Evolutionary conservation across 2,329 filamentous ascomycete genomes (phyloP).

Genomic region (Diplodia mutila): DNA sequence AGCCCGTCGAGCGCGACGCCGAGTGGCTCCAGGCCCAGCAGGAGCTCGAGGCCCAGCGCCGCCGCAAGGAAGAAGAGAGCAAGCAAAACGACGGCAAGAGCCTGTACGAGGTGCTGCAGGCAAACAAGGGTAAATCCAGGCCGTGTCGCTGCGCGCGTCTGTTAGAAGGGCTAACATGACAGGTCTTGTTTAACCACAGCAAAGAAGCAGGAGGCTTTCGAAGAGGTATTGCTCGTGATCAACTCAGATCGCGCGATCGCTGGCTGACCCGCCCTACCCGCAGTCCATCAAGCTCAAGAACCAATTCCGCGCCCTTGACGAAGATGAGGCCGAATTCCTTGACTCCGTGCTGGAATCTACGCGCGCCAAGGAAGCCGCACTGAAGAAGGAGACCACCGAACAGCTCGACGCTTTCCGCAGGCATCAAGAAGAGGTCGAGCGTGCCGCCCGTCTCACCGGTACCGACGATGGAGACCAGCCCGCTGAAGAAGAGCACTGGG

Average conservation of each 20-base stretch:
- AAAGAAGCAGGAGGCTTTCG: constrained; percentile 81
- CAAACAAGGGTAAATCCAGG: constrained; percentile 69
- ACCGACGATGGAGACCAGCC: constrained; percentile 36
- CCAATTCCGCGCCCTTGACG: constrained; percentile 76
- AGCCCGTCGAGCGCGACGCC: constrained; percentile 50
- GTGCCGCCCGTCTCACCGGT: constrained; percentile 47
- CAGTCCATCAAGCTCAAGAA: constrained; percentile 66
- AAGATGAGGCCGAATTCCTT: constrained; percentile 78
- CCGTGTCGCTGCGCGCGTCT: neutral
- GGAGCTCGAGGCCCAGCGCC: constrained; percentile 65
- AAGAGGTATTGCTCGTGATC: constrained; percentile 56
- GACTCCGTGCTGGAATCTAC: constrained; percentile 62
- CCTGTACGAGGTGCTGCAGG: constrained; percentile 75
- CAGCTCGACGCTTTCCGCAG: constrained; percentile 62
- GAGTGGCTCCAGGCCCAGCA: constrained; percentile 69
- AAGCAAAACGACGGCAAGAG: constrained; percentile 60
- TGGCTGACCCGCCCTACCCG: neutral
- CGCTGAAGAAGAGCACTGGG: constrained; percentile 54
- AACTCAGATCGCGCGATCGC: neutral
- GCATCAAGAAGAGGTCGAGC: constrained; percentile 63
- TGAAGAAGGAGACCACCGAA: constrained; percentile 62
- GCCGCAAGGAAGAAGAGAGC: constrained; percentile 57
- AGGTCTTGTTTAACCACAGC: constrained; percentile 51
- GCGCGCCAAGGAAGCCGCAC: constrained; percentile 58
- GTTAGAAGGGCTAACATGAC: constrained; percentile 36